Evolutionary conservation across 2,329 filamentous ascomycete genomes (phyloP), one percentile per base, ranked within the genome.

Genomic region (Paecilomyces fulvus): DNA sequence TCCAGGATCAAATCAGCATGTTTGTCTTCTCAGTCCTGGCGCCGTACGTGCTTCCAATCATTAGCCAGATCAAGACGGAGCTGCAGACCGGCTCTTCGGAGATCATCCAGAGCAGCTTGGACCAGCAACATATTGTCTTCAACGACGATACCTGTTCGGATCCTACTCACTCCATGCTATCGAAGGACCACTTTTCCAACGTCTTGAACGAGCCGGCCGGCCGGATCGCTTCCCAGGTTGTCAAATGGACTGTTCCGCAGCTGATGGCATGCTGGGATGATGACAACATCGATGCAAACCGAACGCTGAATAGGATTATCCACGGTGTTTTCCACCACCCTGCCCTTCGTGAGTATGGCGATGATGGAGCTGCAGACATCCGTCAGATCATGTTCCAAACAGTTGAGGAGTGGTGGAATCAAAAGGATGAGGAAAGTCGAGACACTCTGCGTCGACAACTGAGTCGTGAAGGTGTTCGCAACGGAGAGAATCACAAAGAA

Each of bases 151-250:
- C 81, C 53, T 88, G 78, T 60, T 85, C 84, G 20, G 87, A 96
- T 67, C 92, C 92, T 0, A 96, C 92, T 1, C 92, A 96, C 76
- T 95, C 90, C 20, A 96, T 96, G 92, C 78, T 96, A 54, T 91
- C 90, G 58, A 96, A 96, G 77, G 92, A 96, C 66, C 92, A 96
- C 74, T 96, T 96, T 72, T 89, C 87, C 61, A 95, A 95, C 67
- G 79, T 92, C 30, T 81, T 96, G 58, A 96, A 96, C 70, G 91
- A 96, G 69, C 83, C 91, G 49, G 92, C 90, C 50, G 92, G 92
- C 56, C 87, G 87, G 65, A 83, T 91, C 58, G 90, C 92, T 25
- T 88, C 87, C 60, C 83, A 86, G 65, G 84, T 92, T 51, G 78
- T 96, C 49, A 83, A 82, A 56, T 96, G 91, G 90, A 87, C 87